These are phyloP conservation scores for Mycena maculata DNA, from an alignment of 768 basidiomycete species.

Conservation along the genomic window DNA sequence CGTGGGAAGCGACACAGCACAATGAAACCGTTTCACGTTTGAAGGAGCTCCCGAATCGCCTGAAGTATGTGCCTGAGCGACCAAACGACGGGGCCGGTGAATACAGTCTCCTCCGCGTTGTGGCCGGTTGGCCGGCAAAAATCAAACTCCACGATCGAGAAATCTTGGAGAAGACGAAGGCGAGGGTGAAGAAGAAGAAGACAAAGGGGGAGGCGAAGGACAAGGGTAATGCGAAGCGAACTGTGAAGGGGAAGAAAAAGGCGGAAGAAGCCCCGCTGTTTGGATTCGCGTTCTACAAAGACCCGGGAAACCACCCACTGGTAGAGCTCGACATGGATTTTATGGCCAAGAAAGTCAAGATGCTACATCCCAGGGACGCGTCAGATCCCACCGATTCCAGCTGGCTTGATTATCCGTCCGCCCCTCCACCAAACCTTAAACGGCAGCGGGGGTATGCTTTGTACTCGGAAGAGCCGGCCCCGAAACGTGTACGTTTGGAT, in stretches of 20 bases:
- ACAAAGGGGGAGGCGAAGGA: too few relatives aligned
- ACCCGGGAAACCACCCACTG: not conserved
- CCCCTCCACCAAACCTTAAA: not conserved
- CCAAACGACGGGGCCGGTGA: not conserved
- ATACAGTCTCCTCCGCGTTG: constrained; percentile 3
- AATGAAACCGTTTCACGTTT: not conserved
- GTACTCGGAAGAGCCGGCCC: too few relatives aligned
- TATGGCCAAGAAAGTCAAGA: not conserved
- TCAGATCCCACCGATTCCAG: not conserved
- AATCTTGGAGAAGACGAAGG: not conserved
- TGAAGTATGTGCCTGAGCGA: not conserved
- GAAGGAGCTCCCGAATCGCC: not conserved
- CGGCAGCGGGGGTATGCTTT: too few relatives aligned
- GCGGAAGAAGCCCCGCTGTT: not conserved
- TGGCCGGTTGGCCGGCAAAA: not conserved
- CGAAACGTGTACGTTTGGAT: too few relatives aligned
- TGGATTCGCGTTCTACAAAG: not conserved
- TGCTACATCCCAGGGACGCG: not conserved
- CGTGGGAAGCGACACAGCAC: not conserved
- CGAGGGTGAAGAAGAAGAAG: not conserved
- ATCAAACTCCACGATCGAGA: not conserved
- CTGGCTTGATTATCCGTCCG: not conserved
- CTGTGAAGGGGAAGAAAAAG: too few relatives aligned
- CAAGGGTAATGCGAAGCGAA: too few relatives aligned
- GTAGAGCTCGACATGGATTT: constrained; percentile 2